Base-by-base conservation (phyloP, 1,284 basidiomycete species). In the Naganishia sp. region DNA sequence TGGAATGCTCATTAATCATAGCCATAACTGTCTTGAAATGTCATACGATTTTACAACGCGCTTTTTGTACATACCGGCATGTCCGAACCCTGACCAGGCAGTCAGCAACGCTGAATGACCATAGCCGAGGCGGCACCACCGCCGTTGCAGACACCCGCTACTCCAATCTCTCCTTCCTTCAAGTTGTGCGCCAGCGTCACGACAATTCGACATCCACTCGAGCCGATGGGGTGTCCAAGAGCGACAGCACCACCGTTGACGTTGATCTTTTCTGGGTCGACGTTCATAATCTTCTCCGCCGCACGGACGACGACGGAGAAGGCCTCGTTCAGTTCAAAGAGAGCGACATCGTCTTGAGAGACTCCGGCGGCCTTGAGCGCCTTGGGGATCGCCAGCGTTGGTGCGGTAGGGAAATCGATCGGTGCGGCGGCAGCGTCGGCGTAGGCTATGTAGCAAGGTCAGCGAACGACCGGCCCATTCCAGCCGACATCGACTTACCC, bases 291-390 rank as follows among this genome's bases (percentile, higher is more conserved):
- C 82, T 95, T 90, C 82, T 98, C 93, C 2, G 92, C 91, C 61
- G 94, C 88, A 56, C 90, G 86, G 75, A 92, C 89, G 74, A 98
- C 95, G 43, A 92, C 91, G 0, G 94, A 94, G 84, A 99, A 99
- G 18, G 95, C 96, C 81, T 95, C 96, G 81, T 99, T 99, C 80
- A 99, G 87, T 81, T 99, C 96, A 77, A 93, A 99, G 64, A 90
- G 85, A 42, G 93, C 85, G 72, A 99, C 92, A 76, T 99, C 92
- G 57, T 90, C 84, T 67, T 88, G 78, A 39, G 86, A 86, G 66
- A 99, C 83, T 72, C 90, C 90, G 55, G 95, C 96, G 71, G 85
- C 87, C 82, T 94, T 83, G 66, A 99, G 84, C 10, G 96, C 96
- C 70, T 86, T 82, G 48, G 96, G 96, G 54, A 99, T 83, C 45